Evolutionary conservation across 108 stramenopile species (phyloP).

Genomic region (Mayamaea pseudoterrestris): DNA sequence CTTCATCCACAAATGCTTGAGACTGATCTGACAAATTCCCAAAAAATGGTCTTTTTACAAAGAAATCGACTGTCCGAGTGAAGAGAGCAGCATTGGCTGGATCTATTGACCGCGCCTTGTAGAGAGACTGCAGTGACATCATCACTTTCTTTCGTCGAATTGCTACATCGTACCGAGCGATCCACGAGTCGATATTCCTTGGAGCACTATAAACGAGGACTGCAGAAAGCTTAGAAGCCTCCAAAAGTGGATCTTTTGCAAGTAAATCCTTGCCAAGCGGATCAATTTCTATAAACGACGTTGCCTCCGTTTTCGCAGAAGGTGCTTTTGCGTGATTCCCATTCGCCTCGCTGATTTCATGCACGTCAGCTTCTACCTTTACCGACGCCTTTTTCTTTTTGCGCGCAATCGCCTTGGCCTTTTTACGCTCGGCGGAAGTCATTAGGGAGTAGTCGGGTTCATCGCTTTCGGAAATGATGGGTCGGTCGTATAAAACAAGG

Average conservation of each 20-base stretch:
- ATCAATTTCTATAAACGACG: constrained; percentile 65
- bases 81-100: constrained; percentile 30
- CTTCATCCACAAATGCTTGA: constrained; percentile 31
- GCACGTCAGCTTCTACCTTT: constrained; percentile 32
- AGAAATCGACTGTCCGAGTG: constrained; percentile 57
- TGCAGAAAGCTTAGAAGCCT: constrained; percentile 66
- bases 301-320: constrained; percentile 27
- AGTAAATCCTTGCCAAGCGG: constrained; percentile 79
- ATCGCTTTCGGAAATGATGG: constrained; percentile 29
- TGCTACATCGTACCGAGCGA: constrained; percentile 81
- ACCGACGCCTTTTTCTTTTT: constrained; percentile 65
- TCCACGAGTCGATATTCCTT: constrained; percentile 61
- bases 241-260: constrained; percentile 63
- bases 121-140: constrained; percentile 77
- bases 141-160: constrained; percentile 80
- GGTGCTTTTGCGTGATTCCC: constrained; percentile 39
- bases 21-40: constrained; percentile 18
- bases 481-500: constrained; percentile 61
- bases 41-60: constrained; percentile 11
- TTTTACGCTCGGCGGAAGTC: constrained; percentile 76
- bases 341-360: constrained; percentile 20
- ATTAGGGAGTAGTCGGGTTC: constrained; percentile 78
- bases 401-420: constrained; percentile 70
- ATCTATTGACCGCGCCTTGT: constrained; percentile 38
- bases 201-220: constrained; percentile 72